A percentile compares a stretch with the other conserved stretches of the same genome.
phyloP scores from a whole-genome alignment of 176 grass and related monocot genomes.

The Eremochloa ophiuroides region DNA sequence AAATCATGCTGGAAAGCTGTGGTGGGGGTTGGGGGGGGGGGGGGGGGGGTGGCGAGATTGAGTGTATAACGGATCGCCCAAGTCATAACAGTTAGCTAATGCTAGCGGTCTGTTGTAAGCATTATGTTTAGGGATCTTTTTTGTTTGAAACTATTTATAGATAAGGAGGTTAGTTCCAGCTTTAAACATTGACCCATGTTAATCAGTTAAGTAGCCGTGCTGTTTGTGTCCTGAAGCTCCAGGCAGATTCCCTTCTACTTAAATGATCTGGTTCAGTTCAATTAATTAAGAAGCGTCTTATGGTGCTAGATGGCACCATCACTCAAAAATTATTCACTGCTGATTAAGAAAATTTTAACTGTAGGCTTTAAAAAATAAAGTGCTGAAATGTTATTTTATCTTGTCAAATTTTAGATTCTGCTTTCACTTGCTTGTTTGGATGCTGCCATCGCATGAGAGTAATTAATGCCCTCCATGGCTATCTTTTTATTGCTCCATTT shows the following conservation, averaged over 20 bases:
- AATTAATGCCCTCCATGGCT: background rate
- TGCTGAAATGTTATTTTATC: background rate
- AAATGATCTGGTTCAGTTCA: background rate
- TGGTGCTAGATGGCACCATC: background rate
- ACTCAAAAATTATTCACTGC: background rate
- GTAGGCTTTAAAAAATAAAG: background rate
- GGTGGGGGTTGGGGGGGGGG: no score
- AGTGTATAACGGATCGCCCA: background rate
- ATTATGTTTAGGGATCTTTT: background rate
- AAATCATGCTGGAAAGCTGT: background rate
- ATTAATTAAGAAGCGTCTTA: background rate
- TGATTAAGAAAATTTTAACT: background rate
- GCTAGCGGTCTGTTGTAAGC: no score
- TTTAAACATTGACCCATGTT: background rate
- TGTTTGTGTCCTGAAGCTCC: background rate
- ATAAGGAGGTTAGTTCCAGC: conserved; percentile 1
- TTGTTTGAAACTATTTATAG: background rate
- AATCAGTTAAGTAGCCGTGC: background rate
- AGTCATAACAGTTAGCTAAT: background rate
- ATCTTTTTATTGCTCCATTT: background rate
- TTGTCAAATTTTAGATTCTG: background rate
- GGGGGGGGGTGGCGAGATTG: background rate
- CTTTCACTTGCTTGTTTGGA: background rate
- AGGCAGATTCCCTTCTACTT: background rate
- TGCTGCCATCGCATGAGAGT: background rate